phyloP scores from a whole-genome alignment of 1,284 basidiomycete genomes.

The Dichomitus squalens region DNA sequence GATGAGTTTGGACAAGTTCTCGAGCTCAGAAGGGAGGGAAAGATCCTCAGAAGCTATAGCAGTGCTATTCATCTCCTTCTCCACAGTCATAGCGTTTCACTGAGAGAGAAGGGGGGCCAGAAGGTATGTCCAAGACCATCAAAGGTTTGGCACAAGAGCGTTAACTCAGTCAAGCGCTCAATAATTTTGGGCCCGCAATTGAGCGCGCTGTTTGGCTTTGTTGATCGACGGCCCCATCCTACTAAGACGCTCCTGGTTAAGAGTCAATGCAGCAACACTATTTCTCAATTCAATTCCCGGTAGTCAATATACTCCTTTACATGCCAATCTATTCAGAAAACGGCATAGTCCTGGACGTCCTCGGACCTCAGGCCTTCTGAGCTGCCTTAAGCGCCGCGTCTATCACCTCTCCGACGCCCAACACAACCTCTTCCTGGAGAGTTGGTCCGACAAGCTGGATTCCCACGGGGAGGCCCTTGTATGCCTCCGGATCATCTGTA shows the following conservation, averaged over 20 bases:
- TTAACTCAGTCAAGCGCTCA: slow-evolving; percentile 10
- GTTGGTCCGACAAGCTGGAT: slow-evolving; percentile 53
- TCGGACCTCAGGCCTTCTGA: not conserved
- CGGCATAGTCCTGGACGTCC: not conserved
- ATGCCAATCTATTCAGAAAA: no score
- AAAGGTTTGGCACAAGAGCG: not conserved
- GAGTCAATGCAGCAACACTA: not conserved
- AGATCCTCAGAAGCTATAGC: slow-evolving; percentile 12
- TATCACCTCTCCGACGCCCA: slow-evolving; percentile 42
- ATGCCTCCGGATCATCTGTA: slow-evolving; percentile 47
- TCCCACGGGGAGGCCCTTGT: slow-evolving; percentile 48
- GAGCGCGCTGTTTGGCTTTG: slow-evolving; percentile 17
- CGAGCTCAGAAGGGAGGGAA: slow-evolving; percentile 43
- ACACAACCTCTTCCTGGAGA: slow-evolving; percentile 52
- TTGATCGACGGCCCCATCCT: slow-evolving; percentile 21
- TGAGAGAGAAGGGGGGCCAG: no score
- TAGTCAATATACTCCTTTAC: no score
- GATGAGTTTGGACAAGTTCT: slow-evolving; percentile 52
- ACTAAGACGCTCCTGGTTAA: not conserved
- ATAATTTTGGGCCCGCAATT: slow-evolving; percentile 23
- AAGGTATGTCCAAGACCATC: no score
- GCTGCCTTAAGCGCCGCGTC: slow-evolving; percentile 34
- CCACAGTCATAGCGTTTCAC: not conserved
- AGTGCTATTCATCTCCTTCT: not conserved
- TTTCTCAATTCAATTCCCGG: no score